Evolutionary conservation across 1,284 basidiomycete genomes (phyloP), one percentile per base, ranked within the genome.

Genomic region (Calocybe gambosa): DNA sequence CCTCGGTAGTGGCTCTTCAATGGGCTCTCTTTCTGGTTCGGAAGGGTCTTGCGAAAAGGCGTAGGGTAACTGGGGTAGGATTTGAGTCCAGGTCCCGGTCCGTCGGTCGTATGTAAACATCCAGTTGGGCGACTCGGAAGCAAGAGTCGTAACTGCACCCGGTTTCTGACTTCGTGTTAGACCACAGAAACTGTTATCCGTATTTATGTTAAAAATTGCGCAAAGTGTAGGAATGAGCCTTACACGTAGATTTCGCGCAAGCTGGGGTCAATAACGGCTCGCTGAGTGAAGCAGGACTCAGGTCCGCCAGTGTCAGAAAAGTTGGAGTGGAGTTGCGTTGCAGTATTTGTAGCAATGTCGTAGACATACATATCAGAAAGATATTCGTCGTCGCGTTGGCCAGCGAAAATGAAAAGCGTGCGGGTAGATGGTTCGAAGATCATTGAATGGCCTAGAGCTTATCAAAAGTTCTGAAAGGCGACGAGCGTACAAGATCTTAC

Each of bases 331-430:
- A 87, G 57, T 55, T 88, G 77, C 1, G 73, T 75, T n/a, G 76
- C 69, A 3, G 70, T 74, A 55, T 75, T 75, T 5, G 73, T 78
- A 34, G 67, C 62, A 47, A 85, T 74, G 46, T 86, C 75, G 60
- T 80, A 87, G 0, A 79, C 69, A 50, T 84, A 84, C 83, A 89
- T 85, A 60, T 88, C 86, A 1, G 80, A 75, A 5, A 85, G 70
- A 51, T 79, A 80, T 47, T 69, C 75, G 12, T 82, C 77, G 20
- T 80, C 78, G 13, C 74, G 70, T 59, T 85, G 80, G 1, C 87
- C 86, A 10, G 78, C 83, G 52, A 89, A 82, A 39, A 89, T 79
- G 60, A 77, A 82, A 7, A 89, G 68, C 0, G 70, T 77, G 39
- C 74, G 75, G 1, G 73, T 65, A 10, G 57, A 60, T 1, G 79